Percentiles rank a stretch among this genome's conserved stretches.
Conservation (phyloP, 768 basidiomycete genomes). For the Rhizopogon salebrosus region DNA sequence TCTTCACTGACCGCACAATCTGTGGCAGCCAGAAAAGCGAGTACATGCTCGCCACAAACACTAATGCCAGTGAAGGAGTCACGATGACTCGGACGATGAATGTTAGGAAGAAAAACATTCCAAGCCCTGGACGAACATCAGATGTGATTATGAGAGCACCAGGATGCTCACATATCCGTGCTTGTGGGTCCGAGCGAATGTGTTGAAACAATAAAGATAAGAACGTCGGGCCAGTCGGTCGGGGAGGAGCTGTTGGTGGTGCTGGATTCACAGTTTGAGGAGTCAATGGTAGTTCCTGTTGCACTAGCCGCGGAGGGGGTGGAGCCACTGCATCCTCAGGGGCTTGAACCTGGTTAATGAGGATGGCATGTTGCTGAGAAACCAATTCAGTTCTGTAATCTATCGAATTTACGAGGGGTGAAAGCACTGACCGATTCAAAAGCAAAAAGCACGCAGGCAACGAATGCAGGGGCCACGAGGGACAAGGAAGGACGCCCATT, state of each 20-base stretch:
- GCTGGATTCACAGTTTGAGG: conserved; percentile 14
- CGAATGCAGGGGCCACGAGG: conserved; percentile 77
- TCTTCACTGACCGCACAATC: conserved; percentile 68
- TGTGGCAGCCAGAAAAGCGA: conserved; percentile 83
- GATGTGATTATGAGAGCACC: neutral
- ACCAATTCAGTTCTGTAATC: neutral
- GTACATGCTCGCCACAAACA: conserved; percentile 66
- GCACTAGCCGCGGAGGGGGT: conserved; percentile 18
- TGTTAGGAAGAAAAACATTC: conserved; percentile 63
- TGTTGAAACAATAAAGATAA: conserved; percentile 52
- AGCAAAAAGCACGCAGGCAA: conserved; percentile 74
- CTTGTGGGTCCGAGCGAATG: conserved; percentile 63
- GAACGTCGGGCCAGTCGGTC: conserved; percentile 22
- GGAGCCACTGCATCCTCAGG: conserved; percentile 51
- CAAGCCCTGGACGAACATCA: conserved; percentile 45
- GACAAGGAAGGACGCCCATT: conserved; percentile 80
- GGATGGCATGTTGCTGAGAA: conserved; percentile 73
- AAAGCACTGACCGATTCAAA: conserved; percentile 67
- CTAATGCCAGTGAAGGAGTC: conserved; percentile 57
- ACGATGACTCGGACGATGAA: conserved; percentile 71
- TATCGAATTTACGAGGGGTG: neutral
- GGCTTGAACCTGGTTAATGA: conserved; percentile 79
- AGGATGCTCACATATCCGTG: conserved; percentile 55
- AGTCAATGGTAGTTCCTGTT: conserved; percentile 6
- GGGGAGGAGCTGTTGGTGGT: conserved; percentile 15